Conservation (phyloP, 2,329 filamentous ascomycete genomes). For the Nannizziopsis arthrosporioides region DNA sequence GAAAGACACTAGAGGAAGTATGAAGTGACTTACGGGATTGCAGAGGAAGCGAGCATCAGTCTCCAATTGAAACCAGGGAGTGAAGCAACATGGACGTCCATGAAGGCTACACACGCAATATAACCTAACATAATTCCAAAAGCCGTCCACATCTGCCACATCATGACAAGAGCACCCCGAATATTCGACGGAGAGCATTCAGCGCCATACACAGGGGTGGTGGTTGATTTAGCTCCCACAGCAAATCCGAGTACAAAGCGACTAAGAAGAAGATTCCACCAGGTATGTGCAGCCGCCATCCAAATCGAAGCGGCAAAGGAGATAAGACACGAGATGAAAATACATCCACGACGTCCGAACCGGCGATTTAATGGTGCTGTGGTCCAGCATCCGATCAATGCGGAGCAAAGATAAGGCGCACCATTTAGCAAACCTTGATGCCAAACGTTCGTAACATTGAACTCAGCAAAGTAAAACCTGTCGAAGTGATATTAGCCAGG, state of each 20-base stretch:
- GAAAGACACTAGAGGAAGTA: slow-evolving; percentile 34
- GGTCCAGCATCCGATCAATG: slow-evolving; percentile 46
- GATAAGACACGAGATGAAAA: slow-evolving; percentile 47
- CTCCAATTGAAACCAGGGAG: slow-evolving; percentile 37
- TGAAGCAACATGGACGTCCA: slow-evolving; percentile 43
- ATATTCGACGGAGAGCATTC: slow-evolving; percentile 44
- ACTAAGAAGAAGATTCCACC: slow-evolving; percentile 40
- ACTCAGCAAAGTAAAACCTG: slow-evolving; percentile 13
- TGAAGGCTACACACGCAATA: slow-evolving; percentile 53
- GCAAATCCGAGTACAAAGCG: slow-evolving; percentile 49
- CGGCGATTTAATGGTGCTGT: slow-evolving; percentile 48
- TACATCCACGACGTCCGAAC: slow-evolving; percentile 46
- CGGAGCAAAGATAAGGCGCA: slow-evolving; percentile 26
- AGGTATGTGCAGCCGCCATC: slow-evolving; percentile 44
- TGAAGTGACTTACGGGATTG: slow-evolving; percentile 34
- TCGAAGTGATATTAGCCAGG: background rate
- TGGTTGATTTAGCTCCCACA: slow-evolving; percentile 50
- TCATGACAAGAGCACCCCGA: slow-evolving; percentile 46
- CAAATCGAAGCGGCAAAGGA: slow-evolving; percentile 53
- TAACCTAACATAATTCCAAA: slow-evolving; percentile 53
- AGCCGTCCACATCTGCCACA: slow-evolving; percentile 43
- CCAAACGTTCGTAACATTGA: slow-evolving; percentile 12
- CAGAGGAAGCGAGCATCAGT: slow-evolving; percentile 35
- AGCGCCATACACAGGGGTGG: slow-evolving; percentile 43
- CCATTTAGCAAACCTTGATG: slow-evolving; percentile 31